Conservation (phyloP, 2,329 filamentous ascomycete species). For the Eutypa lata region DNA sequence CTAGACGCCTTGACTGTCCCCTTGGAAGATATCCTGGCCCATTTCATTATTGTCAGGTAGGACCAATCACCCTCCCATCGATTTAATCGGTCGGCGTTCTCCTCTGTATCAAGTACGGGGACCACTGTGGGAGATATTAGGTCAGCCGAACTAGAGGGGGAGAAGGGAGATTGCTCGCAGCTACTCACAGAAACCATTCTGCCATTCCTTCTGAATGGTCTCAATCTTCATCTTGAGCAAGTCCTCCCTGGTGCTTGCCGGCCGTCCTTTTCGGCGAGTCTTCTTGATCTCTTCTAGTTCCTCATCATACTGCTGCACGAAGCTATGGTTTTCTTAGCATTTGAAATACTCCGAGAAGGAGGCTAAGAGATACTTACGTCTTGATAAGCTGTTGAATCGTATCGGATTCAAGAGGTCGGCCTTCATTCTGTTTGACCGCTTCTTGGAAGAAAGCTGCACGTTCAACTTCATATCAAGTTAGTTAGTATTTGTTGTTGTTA, state of each 20-base stretch:
- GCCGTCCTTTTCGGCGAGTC: slow-evolving; percentile 72
- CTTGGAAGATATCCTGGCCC: slow-evolving; percentile 67
- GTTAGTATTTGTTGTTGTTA: background rate
- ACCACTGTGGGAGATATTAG: slow-evolving; percentile 47
- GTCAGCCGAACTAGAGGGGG: slow-evolving; percentile 3
- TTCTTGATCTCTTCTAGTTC: slow-evolving; percentile 65
- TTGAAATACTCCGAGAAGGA: background rate
- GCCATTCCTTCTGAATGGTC: slow-evolving; percentile 73
- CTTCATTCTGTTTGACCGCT: slow-evolving; percentile 50
- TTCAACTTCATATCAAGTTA: slow-evolving; percentile 47
- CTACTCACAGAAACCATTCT: slow-evolving; percentile 72
- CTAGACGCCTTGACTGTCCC: slow-evolving; percentile 66
- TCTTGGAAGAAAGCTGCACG: slow-evolving; percentile 71
- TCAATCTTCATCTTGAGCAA: slow-evolving; percentile 69
- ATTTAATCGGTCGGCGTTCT: slow-evolving; percentile 63
- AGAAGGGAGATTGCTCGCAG: background rate
- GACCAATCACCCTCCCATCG: slow-evolving; percentile 85
- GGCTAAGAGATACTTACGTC: slow-evolving; percentile 42
- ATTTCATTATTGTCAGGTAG: slow-evolving; percentile 71
- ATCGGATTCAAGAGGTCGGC: slow-evolving; percentile 48
- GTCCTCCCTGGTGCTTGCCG: slow-evolving; percentile 74
- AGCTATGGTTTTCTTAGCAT: slow-evolving; percentile 43
- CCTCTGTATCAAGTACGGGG: slow-evolving; percentile 69
- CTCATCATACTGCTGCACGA: slow-evolving; percentile 66
- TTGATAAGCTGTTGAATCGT: slow-evolving; percentile 61